A percentile compares a stretch with the other conserved stretches of the same genome.
Conservation (phyloP, 176 grass and related monocot genomes). For the Areca catechu region DNA sequence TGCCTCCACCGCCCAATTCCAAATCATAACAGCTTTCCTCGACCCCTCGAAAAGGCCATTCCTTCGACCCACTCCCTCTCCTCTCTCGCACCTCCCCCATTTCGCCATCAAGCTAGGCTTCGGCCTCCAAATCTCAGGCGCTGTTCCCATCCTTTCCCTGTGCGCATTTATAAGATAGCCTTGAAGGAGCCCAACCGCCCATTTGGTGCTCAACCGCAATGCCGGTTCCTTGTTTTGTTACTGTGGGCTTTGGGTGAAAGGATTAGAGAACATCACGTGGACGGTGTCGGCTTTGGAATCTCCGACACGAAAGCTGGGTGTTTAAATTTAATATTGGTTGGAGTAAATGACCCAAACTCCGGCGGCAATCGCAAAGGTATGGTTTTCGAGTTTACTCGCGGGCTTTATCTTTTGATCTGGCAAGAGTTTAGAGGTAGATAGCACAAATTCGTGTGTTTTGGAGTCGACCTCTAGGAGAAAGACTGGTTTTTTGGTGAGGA, state of each 20-base stretch:
- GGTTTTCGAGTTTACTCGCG: no score
- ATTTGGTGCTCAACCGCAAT: not conserved
- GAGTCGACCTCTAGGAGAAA: no score
- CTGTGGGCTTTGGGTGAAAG: not conserved
- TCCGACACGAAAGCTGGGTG: not conserved
- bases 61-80: not conserved
- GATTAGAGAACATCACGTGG: conserved; percentile 20
- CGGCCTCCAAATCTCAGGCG: not conserved
- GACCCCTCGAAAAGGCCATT: conserved; percentile 1
- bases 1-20: conserved; percentile 36
- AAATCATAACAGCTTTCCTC: not conserved
- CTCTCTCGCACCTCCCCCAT: no score
- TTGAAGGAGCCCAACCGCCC: no score
- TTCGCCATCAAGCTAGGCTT: conserved; percentile 4
- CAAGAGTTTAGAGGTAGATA: no score
- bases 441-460: no score
- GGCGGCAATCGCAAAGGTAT: not conserved
- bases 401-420: no score
- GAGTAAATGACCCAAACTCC: conserved; percentile 37
- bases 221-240: not conserved
- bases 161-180: not conserved
- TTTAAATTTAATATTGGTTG: conserved; percentile 22
- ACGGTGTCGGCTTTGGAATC: not conserved
- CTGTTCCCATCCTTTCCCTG: conserved; percentile 4
- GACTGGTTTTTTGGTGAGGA: no score